Evolutionary conservation across 1,284 basidiomycete species (phyloP).

Genomic region (Ustilago vetiveriae): DNA sequence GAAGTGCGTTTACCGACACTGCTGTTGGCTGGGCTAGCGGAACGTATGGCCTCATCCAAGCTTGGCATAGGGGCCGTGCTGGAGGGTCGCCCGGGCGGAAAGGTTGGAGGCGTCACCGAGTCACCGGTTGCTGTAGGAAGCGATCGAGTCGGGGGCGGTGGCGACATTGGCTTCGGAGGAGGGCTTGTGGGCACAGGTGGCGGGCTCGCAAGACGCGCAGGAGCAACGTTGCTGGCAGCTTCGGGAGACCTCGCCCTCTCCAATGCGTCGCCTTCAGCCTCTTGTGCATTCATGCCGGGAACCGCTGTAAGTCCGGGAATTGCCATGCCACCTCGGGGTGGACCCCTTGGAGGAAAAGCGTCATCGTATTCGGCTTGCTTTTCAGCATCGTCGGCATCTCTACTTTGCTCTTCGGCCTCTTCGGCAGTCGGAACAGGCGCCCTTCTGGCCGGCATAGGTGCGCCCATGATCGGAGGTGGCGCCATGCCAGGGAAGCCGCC

Average conservation of each 20-base stretch:
- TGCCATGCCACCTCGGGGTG: slow-evolving; percentile 60
- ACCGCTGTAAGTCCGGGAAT: slow-evolving; percentile 53
- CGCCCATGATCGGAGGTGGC: slow-evolving; percentile 67
- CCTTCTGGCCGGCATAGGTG: slow-evolving; percentile 70
- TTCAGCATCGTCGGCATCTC: slow-evolving; percentile 66
- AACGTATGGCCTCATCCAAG: slow-evolving; percentile 35
- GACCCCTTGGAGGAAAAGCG: slow-evolving; percentile 18
- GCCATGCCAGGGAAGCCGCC: slow-evolving; percentile 73
- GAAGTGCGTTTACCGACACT: slow-evolving; percentile 30
- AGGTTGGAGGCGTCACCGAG: slow-evolving; percentile 16
- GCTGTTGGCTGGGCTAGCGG: slow-evolving; percentile 29
- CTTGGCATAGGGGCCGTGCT: slow-evolving; percentile 39
- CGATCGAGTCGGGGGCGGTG: slow-evolving; percentile 17
- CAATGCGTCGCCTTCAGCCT: slow-evolving; percentile 33
- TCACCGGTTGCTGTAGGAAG: slow-evolving; percentile 14
- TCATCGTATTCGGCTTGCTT: slow-evolving; percentile 49
- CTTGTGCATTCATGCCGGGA: slow-evolving; percentile 27
- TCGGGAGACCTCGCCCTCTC: slow-evolving; percentile 36
- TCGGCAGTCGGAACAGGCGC: slow-evolving; percentile 47
- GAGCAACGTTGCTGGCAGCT: slow-evolving; percentile 19
- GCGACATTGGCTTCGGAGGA: slow-evolving; percentile 37
- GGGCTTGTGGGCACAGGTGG: slow-evolving; percentile 29
- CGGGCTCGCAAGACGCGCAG: slow-evolving; percentile 23
- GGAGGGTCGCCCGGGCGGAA: slow-evolving; percentile 35
- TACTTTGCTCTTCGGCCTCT: slow-evolving; percentile 51